Evolutionary conservation across 495 filamentous ascomycete species (phyloP), one percentile per base, ranked within the genome.

Genomic region (Physcia stellaris): DNA sequence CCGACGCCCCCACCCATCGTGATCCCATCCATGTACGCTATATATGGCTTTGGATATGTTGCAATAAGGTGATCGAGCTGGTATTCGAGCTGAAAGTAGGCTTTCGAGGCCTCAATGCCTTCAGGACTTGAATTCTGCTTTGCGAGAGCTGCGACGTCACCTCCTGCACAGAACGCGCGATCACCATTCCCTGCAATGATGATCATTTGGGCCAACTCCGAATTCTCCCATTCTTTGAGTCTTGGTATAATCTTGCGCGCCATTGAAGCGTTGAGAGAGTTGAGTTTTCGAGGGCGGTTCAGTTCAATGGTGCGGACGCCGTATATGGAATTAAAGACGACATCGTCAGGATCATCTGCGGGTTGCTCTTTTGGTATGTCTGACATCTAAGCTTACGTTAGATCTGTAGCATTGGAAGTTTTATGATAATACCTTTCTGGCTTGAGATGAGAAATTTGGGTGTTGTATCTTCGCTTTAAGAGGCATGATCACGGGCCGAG

Each of bases 1-100:
- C 90, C 90, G 21, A 96, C 92, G 37, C 90, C 90, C 37, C 90
- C 90, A 42, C 90, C 90, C 90, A 98, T 96, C 18, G 92, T 98
- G 53, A 94, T 79, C 40, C 90, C 90, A 53, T 98, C 92, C 79
- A 98, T 87, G 56, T 95, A 81, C 26, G 92, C 86, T 34, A 98
- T 74, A 54, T 87, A 90, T 2, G 90, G 90, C 64, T 94, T 96
- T 19, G 62, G 49, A 64, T 88, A 94, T 34, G 86, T 94, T n/a
- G 92, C 86, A 51, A 98, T 87, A 36, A 84, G 59, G 61, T 98
- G 90, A 61, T 96, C 81, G 37, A 98, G 78, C 53, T 76, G 73
- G 67, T 95, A 98, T 75, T 98, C 90, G 32, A 84, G 73, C 6
- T 59, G 80, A 52, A 98, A 98, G 64, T 86, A 98, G 26, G 84